Percentiles rank a stretch among this genome's conserved stretches.
Conservation (phyloP, 495 filamentous ascomycete genomes). For the Lindgomyces ingoldianus region DNA sequence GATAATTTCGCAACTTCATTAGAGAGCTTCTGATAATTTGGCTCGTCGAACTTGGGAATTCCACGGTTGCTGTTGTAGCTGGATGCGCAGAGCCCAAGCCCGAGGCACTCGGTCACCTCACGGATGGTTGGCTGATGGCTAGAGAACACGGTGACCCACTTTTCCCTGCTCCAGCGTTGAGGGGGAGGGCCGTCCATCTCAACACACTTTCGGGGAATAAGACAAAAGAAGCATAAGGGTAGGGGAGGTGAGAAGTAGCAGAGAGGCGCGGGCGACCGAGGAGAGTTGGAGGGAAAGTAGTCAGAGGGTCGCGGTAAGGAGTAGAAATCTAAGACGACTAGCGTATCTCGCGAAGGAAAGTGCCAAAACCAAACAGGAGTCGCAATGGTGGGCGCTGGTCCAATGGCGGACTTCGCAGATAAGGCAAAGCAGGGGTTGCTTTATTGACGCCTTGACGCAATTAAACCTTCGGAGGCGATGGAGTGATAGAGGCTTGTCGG, state of each 20-base stretch:
- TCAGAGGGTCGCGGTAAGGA: not conserved
- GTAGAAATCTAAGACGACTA: not conserved
- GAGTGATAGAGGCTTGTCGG: not conserved
- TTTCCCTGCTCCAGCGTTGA: slow-evolving; percentile 20
- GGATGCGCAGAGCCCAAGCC: slow-evolving; percentile 23
- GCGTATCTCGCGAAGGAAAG: no score
- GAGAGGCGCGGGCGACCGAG: not conserved
- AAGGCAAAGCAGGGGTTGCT: not conserved
- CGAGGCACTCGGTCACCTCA: slow-evolving; percentile 31
- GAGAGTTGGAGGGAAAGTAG: not conserved
- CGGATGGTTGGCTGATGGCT: slow-evolving; percentile 31
- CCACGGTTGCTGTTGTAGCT: slow-evolving; percentile 23
- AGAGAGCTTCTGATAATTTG: slow-evolving; percentile 27
- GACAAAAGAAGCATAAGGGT: no score
- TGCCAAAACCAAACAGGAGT: not conserved
- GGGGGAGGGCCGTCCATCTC: slow-evolving; percentile 4
- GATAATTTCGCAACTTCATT: slow-evolving; percentile 25
- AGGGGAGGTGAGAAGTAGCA: not conserved
- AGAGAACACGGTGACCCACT: slow-evolving; percentile 28
- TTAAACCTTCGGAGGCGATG: not conserved
- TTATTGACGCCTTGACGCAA: no score
- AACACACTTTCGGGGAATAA: no score
- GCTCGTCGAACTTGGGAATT: slow-evolving; percentile 34
- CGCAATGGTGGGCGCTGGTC: no score
- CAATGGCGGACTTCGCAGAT: not conserved